Base-by-base conservation (phyloP, 1,284 basidiomycete species). In the Melampsora larici-populina region DNA sequence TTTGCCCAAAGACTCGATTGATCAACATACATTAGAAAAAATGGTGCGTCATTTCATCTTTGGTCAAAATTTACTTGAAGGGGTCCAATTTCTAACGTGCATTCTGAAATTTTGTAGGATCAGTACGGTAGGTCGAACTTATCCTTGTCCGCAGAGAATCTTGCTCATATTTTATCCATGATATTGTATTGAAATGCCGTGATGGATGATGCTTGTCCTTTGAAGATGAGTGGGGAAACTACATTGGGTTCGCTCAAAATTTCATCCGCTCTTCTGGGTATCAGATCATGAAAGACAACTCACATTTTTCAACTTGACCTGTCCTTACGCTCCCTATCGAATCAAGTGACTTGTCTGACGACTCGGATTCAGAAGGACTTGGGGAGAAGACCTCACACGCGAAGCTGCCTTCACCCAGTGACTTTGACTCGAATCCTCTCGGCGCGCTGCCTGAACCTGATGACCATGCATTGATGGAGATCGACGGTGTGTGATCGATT, bases 201-300 rank as follows among this genome's bases (percentile, higher is more conserved):
- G 24, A 43, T 29, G 33, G 51, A 43, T 26, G 36, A 26, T 49
- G 29, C 58, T 55, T 29, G 26, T 63, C 63, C 46, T 48, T n/a
- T 24, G 51, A 24, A 77, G 74, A 77, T 60, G 74, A 77, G n/a
- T 77, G 74, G 74, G 74, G 74, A 13, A 77, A 77, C 46, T 77
- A 63, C 24, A 77, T 77, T 40, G 74, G 74, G 74, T 70, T 26
- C 63, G 66, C n/a, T 17, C 11, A 43, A 43, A 43, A 43, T 43
- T 13, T 43, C 40, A 43, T 36, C 8, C 7, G 7, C 21, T 36
- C 7, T 18, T 7, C 62, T 48, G 55, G 49, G 36, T 36, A 13
- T 33, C n/a, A n/a, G n/a, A 46, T 48, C 26, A 8, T 70, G 55
- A 36, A 29, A 9, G 49, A 65, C 9, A n/a, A n/a, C 55, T 51